A percentile compares a stretch with the other conserved stretches of the same genome.
Evolutionary conservation across 2,329 filamentous ascomycete species (phyloP).

Genomic region (Aspergillus fijiensis): DNA sequence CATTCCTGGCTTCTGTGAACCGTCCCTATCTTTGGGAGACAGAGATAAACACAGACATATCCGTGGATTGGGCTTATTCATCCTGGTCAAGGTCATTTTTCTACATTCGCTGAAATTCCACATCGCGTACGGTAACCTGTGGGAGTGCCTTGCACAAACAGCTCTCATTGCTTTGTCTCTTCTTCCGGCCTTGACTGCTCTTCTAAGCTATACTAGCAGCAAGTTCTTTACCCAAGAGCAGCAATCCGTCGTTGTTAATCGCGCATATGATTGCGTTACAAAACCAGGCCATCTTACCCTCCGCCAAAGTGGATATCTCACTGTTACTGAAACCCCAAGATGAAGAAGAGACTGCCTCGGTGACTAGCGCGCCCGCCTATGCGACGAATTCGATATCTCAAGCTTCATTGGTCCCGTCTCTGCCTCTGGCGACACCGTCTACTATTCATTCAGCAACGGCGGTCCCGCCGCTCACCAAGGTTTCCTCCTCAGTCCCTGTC

Average conservation of each 20-base stretch:
- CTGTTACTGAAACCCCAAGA: slow-evolving; percentile 70
- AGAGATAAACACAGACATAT: neutral
- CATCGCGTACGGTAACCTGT: neutral
- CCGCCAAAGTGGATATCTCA: slow-evolving; percentile 91
- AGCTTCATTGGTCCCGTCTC: slow-evolving; percentile 31
- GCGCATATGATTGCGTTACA: slow-evolving; percentile 47
- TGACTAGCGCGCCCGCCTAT: slow-evolving; percentile 34
- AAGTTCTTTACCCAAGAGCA: slow-evolving; percentile 10
- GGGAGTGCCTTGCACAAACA: neutral
- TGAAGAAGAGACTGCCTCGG: slow-evolving; percentile 36
- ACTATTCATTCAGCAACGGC: slow-evolving; percentile 21
- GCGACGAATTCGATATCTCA: slow-evolving; percentile 29
- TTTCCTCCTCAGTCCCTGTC: slow-evolving; percentile 30
- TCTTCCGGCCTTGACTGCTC: neutral
- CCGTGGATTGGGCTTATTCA: neutral
- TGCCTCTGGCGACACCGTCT: slow-evolving; percentile 25
- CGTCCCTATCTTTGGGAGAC: neutral
- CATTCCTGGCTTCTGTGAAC: neutral
- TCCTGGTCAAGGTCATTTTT: neutral
- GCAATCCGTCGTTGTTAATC: slow-evolving; percentile 24
- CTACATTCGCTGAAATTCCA: neutral
- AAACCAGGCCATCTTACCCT: slow-evolving; percentile 39
- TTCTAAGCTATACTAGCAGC: slow-evolving; percentile 3
- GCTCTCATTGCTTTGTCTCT: neutral
- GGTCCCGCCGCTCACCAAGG: slow-evolving; percentile 33